Conservation (phyloP, 2,329 filamentous ascomycete species). For the Aspergillus hiratsukae region DNA sequence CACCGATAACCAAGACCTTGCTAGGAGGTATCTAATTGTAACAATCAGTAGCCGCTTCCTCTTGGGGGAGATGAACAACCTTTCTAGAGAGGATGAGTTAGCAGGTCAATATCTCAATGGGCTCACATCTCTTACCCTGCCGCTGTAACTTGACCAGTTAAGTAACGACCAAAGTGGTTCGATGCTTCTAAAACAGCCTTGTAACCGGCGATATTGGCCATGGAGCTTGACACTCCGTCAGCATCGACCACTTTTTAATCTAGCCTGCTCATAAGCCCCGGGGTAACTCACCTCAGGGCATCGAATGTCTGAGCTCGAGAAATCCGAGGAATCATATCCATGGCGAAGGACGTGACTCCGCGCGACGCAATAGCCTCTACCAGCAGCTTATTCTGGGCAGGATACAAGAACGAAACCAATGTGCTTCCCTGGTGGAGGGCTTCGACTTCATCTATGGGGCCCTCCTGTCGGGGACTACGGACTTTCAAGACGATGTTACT, state of each 20-base stretch:
- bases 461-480: constrained; percentile 62
- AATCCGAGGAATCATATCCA: constrained; percentile 90
- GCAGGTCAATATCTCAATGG: constrained; percentile 9
- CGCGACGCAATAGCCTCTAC: constrained; percentile 68
- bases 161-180: constrained; percentile 81
- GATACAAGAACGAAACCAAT: constrained; percentile 78
- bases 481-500: constrained; percentile 83
- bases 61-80: constrained; percentile 8
- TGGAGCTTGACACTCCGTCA: constrained; percentile 55
- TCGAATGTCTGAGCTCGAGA: constrained; percentile 86
- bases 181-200: constrained; percentile 87
- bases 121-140: constrained; percentile 54
- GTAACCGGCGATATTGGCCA: constrained; percentile 93
- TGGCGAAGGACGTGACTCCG: constrained; percentile 74
- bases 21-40: constrained; percentile 69
- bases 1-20: constrained; percentile 86
- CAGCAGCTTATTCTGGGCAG: constrained; percentile 70
- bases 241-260: neutral
- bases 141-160: constrained; percentile 85
- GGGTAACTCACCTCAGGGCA: constrained; percentile 53
- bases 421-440: constrained; percentile 65
- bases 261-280: neutral
- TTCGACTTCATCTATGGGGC: constrained; percentile 60
- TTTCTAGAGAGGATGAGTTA: constrained; percentile 24
- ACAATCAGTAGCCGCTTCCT: constrained; percentile 1